Evolutionary conservation across 2,329 filamentous ascomycete species (phyloP).

Genomic region (Lecanicillium sp.): DNA sequence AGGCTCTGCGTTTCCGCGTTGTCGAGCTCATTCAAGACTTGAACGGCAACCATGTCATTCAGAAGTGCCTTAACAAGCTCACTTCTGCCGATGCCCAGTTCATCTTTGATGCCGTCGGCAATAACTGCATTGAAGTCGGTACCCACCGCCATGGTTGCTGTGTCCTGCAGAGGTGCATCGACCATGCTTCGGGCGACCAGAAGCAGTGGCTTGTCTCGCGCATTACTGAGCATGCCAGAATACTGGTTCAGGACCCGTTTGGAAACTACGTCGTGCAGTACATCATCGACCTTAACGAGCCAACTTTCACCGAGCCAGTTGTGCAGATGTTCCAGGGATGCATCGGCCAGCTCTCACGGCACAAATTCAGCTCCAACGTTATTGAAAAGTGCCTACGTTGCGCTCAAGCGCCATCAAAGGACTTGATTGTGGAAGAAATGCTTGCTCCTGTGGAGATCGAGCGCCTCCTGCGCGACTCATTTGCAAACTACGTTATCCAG

Average conservation of each 20-base stretch:
- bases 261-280: constrained; percentile 99
- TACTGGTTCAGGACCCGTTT: constrained; percentile 91
- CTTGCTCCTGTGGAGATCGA: constrained; percentile 69
- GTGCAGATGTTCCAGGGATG: constrained; percentile 71
- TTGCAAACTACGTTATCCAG: constrained; percentile 97
- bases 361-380: constrained; percentile 99
- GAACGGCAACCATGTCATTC: constrained; percentile 98
- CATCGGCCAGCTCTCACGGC: constrained; percentile 70
- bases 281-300: constrained; percentile 89
- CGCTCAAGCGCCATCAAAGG: constrained; percentile 64
- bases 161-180: constrained; percentile 95
- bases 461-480: constrained; percentile 81
- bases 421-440: constrained; percentile 80
- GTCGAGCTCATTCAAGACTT: constrained; percentile 94
- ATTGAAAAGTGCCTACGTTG: constrained; percentile 95
- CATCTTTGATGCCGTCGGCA: constrained; percentile 91
- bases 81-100: constrained; percentile 80
- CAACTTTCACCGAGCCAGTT: constrained; percentile 80
- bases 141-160: constrained; percentile 98
- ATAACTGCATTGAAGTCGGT: constrained; percentile 80
- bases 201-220: constrained; percentile 78
- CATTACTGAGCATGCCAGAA: constrained; percentile 83
- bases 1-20: constrained; percentile 73
- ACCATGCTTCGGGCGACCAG: constrained; percentile 86
- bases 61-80: constrained; percentile 97